A percentile compares a stretch with the other conserved stretches of the same genome.
phyloP scores from a whole-genome alignment of 176 grass and related monocot species.

The Chrysopogon serrulatus region DNA sequence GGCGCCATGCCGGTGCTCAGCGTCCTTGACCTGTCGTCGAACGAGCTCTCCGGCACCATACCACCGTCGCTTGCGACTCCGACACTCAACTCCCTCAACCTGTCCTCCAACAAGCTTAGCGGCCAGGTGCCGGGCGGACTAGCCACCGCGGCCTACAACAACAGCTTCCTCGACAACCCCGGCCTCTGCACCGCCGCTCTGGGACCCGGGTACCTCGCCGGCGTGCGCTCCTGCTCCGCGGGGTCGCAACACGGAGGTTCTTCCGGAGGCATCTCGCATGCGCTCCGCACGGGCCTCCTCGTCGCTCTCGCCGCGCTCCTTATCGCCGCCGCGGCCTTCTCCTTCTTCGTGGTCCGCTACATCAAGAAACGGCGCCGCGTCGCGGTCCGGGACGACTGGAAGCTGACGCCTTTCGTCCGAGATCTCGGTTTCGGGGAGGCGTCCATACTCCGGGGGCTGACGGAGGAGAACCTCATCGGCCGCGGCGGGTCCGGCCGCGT shows the following conservation, averaged over 20 bases:
- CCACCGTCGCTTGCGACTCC: constrained; percentile 32
- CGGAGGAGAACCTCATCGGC: constrained; percentile 72
- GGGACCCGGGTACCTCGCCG: constrained; percentile 9
- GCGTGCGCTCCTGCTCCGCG: constrained; percentile 40
- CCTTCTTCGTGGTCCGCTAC: constrained; percentile 30
- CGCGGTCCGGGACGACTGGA: constrained; percentile 36
- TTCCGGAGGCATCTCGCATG: constrained; percentile 34
- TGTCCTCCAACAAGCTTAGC: constrained; percentile 76
- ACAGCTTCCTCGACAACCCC: constrained; percentile 73
- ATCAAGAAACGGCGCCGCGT: constrained; percentile 28
- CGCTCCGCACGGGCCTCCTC: constrained; percentile 47
- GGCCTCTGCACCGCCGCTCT: constrained; percentile 42
- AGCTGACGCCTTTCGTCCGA: constrained; percentile 71
- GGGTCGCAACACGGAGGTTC: neutral
- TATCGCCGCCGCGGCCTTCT: constrained; percentile 17
- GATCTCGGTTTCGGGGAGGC: constrained; percentile 43
- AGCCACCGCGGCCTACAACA: constrained; percentile 32
- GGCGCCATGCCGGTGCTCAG: constrained; percentile 40
- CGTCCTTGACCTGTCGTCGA: constrained; percentile 71
- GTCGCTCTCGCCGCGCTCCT: constrained; percentile 33
- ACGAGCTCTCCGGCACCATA: constrained; percentile 66
- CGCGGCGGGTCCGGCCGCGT: constrained; percentile 62
- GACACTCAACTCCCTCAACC: constrained; percentile 45
- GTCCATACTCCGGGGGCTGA: constrained; percentile 44
- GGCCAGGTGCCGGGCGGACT: constrained; percentile 51